Base-by-base conservation (phyloP, 148 eudicot genomes). In the Vaccinium myrtillus region DNA sequence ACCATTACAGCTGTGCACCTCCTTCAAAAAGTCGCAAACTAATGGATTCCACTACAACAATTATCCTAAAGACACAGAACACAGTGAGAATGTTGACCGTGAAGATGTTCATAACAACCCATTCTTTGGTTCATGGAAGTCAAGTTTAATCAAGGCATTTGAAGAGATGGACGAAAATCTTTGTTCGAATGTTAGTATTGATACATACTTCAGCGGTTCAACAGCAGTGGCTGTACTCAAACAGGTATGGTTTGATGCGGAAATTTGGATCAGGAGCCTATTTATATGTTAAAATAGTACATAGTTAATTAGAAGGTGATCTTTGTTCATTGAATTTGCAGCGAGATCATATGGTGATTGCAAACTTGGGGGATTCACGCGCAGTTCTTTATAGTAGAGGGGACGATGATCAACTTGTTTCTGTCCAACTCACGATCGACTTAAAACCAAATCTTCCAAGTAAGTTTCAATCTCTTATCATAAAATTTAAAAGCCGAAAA, bases 321-420 rank as follows among this genome's bases (percentile, higher is more conserved):
- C 67, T 18, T 5, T 58, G 53, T 75, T 50, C 65, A 23, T 77
- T 21, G 30, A 78, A 48, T 39, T 75, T 88, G 27, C 54, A 94
- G 98, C 94, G 90, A 7, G 88, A 93, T 39, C 83, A 93, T 61
- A 74, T 96, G 82, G 87, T 96, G 55, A 85, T 94, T 48, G 90
- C 94, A 49, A 96, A 96, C 85, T 88, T 94, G 87, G 98, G 99
- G 53, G 99, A 96, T 85, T 96, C 98, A 15, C 91, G 97, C 8
- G 99, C 99, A 16, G 87, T 94, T 70, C 86, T 96, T 81, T 90
- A 98, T 88, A 87, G 88, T 50, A 89, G 93, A 86, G 93, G 89
- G 59, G 90, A 86, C 14, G 85, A 80, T 69, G 91, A 92, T 53
- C 84, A 91, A 59, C 91, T 88, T 23, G 78, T 88, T 46, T 82